A percentile compares a stretch with the other conserved stretches of the same genome.
These are phyloP conservation scores for Diaporthe helianthi DNA, from an alignment of 2,329 filamentous ascomycete genomes.

Conservation along the genomic window DNA sequence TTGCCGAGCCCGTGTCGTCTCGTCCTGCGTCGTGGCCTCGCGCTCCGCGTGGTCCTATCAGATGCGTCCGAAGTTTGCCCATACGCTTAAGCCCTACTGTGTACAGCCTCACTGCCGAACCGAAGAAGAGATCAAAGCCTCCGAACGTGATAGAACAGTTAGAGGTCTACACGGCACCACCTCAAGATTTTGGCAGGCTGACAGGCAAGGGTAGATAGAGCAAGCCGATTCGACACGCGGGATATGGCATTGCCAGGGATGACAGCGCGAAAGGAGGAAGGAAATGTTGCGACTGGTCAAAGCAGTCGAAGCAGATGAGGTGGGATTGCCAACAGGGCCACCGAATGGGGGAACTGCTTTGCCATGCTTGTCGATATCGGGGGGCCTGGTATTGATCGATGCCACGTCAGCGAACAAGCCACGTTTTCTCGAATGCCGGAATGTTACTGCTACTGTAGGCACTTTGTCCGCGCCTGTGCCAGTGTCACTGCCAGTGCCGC, in stretches of 20 bases:
- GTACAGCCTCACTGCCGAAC: conserved; percentile 13
- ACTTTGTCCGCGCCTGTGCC: background rate
- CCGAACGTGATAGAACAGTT: conserved; percentile 14
- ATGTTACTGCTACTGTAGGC: background rate
- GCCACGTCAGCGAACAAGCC: conserved; percentile 23
- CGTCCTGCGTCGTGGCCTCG: background rate
- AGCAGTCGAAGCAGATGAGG: background rate
- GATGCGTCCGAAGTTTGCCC: background rate
- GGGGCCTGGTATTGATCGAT: background rate
- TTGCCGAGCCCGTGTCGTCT: conserved; percentile 3
- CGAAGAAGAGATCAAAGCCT: background rate
- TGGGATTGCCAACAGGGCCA: background rate
- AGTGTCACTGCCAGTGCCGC: too few species aligned
- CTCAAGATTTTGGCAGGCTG: background rate
- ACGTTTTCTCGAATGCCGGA: conserved; percentile 14
- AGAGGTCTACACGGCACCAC: background rate
- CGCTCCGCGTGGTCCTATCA: background rate
- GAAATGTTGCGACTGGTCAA: conserved; percentile 19
- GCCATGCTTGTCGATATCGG: conserved; percentile 4
- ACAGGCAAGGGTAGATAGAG: background rate
- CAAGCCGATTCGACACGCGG: conserved; percentile 11
- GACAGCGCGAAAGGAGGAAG: background rate
- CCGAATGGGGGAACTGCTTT: background rate
- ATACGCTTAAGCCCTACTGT: conserved; percentile 5
- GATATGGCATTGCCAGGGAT: background rate